A percentile compares a stretch with the other conserved stretches of the same genome.
Conservation (phyloP, 768 basidiomycete genomes). For the button mushroom (Agaricus bisporus) region DNA sequence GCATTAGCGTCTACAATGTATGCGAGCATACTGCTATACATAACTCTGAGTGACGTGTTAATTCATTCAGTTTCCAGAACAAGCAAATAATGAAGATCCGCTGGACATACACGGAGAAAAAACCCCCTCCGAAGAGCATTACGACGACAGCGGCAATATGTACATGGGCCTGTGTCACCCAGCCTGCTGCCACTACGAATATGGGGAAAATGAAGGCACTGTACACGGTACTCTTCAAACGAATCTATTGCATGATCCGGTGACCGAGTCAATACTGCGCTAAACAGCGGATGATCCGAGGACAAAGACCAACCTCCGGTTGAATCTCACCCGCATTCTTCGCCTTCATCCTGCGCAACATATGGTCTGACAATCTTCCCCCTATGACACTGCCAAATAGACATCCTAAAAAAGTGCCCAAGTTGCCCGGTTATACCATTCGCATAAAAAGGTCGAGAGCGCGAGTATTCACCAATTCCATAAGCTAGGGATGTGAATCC, state of each 20-base stretch:
- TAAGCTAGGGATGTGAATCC: constrained; percentile 70
- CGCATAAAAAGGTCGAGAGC: background rate
- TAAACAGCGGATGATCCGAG: background rate
- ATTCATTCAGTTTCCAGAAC: background rate
- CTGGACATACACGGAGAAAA: constrained; percentile 59
- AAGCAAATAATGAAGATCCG: no score
- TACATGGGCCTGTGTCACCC: constrained; percentile 59
- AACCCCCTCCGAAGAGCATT: constrained; percentile 66
- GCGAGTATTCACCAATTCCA: constrained; percentile 28
- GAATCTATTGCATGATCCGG: constrained; percentile 42
- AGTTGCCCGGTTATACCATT: background rate
- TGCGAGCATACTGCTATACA: constrained; percentile 14
- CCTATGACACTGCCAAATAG: constrained; percentile 33
- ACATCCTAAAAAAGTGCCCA: constrained; percentile 18
- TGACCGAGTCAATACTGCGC: background rate
- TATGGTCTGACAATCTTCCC: constrained; percentile 33
- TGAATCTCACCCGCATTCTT: constrained; percentile 30
- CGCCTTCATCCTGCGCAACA: constrained; percentile 26
- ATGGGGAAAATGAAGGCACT: constrained; percentile 14
- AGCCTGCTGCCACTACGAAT: constrained; percentile 11
- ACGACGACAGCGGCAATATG: constrained; percentile 64
- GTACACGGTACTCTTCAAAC: constrained; percentile 53
- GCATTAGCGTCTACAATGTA: constrained; percentile 17
- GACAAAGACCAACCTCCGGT: constrained; percentile 49
- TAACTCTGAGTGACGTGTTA: background rate